Evolutionary conservation across 2,329 filamentous ascomycete species (phyloP), one percentile per base, ranked within the genome.

Genomic region (Fusarium sublunatum): DNA sequence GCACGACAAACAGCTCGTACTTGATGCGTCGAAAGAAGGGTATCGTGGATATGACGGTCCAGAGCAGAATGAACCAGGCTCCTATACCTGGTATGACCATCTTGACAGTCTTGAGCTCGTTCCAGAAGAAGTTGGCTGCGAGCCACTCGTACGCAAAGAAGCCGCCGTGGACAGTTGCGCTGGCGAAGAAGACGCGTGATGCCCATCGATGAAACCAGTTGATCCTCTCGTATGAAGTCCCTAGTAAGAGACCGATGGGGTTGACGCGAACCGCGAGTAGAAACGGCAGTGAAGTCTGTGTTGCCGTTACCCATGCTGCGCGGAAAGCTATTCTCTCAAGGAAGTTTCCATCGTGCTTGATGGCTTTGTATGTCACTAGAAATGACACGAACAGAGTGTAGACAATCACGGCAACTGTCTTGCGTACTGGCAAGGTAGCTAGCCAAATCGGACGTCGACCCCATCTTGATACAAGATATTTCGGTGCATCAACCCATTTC

Each of bases 1-100:
- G 70, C n/a, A 66, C 26, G 8, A 72, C 68, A n/a, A 72, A 72
- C 3, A 72, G 53, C 44, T 72, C 70, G 26, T 72, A 72, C 47
- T 67, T 69, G 13, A 69, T 55, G 12, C 61, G 68, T n/a, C 70
- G 67, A 7, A 72, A 60, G 10, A 70, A 67, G 3, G 53, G 49
- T 13, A 70, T 25, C 1, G 67, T 70, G 3, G 67, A 71, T 4
- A 65, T 7, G 1, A 70, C 41, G 3, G 68, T 72, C 70, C 70
- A 72, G 2, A 67, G 39, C 5, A 72, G 42, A 1, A 72, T 56
- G 11, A 64, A 49, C 70, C 70, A 72, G 1, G 70, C 70, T 26
- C 53, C 70, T 3, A 72, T 50, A 3, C 70, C 70, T 9, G 65
- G 67, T 15, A 71, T 57, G 1, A 71, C 69, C 66, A 71, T 71